Evolutionary conservation across 345 rosid species (phyloP).

Genomic region (Linum tenue): DNA sequence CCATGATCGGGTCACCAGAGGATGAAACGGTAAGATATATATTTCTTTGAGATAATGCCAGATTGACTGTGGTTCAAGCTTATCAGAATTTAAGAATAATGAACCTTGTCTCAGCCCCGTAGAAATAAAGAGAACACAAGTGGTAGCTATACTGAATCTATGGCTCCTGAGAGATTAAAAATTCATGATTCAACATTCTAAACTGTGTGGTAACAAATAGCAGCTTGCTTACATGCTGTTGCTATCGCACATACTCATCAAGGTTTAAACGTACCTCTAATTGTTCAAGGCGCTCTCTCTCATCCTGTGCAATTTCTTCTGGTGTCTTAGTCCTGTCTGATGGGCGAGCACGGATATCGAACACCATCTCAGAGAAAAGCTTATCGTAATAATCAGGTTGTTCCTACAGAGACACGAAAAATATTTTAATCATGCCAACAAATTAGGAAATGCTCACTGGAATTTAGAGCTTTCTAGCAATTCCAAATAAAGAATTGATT

Average conservation of each 20-base stretch:
- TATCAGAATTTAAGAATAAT: too few relatives aligned
- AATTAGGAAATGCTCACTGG: neutral
- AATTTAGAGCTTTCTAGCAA: neutral
- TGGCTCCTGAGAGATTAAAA: too few relatives aligned
- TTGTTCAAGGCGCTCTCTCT: slow-evolving; percentile 61
- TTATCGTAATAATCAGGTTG: slow-evolving; percentile 52
- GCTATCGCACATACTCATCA: neutral
- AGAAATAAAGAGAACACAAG: neutral
- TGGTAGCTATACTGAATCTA: neutral
- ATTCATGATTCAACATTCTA: neutral
- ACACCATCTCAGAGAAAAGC: slow-evolving; percentile 43
- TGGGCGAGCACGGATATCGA: slow-evolving; percentile 72
- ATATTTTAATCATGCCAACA: neutral
- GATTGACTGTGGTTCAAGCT: neutral
- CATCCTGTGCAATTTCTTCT: slow-evolving; percentile 96
- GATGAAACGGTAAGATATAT: neutral
- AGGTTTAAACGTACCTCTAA: slow-evolving; percentile 54
- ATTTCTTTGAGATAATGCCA: neutral
- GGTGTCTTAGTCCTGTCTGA: slow-evolving; percentile 80
- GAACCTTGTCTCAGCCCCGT: neutral
- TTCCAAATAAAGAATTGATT: neutral
- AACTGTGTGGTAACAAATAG: neutral
- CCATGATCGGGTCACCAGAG: too few relatives aligned
- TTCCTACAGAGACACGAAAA: slow-evolving; percentile 22
- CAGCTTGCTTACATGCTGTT: neutral